Evolutionary conservation across 306 rosid species (phyloP), one percentile per base, ranked within the genome.

Genomic region (Quercus rubra): DNA sequence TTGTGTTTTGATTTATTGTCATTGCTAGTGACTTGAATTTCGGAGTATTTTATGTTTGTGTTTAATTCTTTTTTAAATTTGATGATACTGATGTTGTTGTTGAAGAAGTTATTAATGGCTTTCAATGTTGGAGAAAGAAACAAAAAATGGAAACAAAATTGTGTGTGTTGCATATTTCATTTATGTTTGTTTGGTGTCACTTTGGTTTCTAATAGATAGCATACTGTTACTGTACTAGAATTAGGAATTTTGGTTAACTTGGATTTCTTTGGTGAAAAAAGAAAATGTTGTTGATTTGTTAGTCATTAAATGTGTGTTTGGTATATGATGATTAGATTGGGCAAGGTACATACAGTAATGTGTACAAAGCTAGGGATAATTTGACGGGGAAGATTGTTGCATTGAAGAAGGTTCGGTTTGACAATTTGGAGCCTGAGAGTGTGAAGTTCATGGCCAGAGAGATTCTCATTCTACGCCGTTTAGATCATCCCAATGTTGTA

Each of bases 341-440:
- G 80, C 97, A 91, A 85, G 98, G 98, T 68, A 93, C 97, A 46
- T 93, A 93, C 77, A 90, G 97, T 83, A 93, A 93, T 78, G 98
- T 93, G 61, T 93, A 93, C 95, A 91, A 91, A 91, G 98, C 97
- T 35, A 93, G 91, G 90, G 98, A 93, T 76, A 66, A 87, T 12
- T 57, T 90, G 82, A 85, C 91, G 9, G 98, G 95, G 70, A 89
- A 91, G 85, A 83, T 91, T 61, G 98, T 93, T 73, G 98, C 97
- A 9, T 71, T 91, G 38, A 93, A 93, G 89, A 93, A 93, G 86
- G 98, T 93, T 28, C 91, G 98, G 4, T 93, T 93, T 67, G 98
- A 93, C 83, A 93, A 93, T 89, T 86, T 91, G 85, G 98, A 93
- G 87, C 98, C 98, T 0, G 98, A 93, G 83, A 93, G 98, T 84